A percentile compares a stretch with the other conserved stretches of the same genome.
Conservation (phyloP, 2,329 filamentous ascomycete genomes). For the Talaromyces piceae region DNA sequence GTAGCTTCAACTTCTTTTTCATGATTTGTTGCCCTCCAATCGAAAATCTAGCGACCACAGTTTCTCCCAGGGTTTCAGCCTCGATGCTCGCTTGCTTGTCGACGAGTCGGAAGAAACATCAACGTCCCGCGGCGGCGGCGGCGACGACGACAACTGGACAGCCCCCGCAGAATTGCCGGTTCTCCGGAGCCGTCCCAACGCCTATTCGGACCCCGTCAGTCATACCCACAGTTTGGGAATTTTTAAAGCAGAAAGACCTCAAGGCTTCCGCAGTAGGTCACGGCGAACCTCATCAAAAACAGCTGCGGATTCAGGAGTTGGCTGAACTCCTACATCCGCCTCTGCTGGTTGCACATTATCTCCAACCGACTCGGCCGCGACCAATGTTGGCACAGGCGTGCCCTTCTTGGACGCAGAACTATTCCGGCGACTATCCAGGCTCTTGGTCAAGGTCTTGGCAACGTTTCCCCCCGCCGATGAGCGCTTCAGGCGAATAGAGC, state of each 20-base stretch:
- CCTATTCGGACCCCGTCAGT: not conserved
- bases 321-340: constrained; percentile 25
- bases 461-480: constrained; percentile 61
- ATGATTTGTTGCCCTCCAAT: constrained; percentile 8
- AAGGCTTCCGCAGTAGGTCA: constrained; percentile 39
- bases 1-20: not conserved
- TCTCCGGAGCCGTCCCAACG: constrained; percentile 1
- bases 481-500: constrained; percentile 48
- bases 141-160: not conserved
- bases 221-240: no score
- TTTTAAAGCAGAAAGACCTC: constrained; percentile 14
- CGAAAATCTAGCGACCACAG: constrained; percentile 11
- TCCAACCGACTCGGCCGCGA: constrained; percentile 25
- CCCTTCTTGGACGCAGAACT: constrained; percentile 80
- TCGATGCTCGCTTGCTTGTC: constrained; percentile 8
- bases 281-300: constrained; percentile 44
- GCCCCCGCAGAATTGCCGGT: not conserved
- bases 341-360: constrained; percentile 31
- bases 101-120: not conserved
- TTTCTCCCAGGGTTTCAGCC: constrained; percentile 10
- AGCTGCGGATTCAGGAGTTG: constrained; percentile 30
- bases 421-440: constrained; percentile 82
- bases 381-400: constrained; percentile 23
- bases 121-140: not conserved
- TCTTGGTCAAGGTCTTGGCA: constrained; percentile 74